phyloP scores from a whole-genome alignment of 768 basidiomycete genomes.

The Boletus subparvulus region DNA sequence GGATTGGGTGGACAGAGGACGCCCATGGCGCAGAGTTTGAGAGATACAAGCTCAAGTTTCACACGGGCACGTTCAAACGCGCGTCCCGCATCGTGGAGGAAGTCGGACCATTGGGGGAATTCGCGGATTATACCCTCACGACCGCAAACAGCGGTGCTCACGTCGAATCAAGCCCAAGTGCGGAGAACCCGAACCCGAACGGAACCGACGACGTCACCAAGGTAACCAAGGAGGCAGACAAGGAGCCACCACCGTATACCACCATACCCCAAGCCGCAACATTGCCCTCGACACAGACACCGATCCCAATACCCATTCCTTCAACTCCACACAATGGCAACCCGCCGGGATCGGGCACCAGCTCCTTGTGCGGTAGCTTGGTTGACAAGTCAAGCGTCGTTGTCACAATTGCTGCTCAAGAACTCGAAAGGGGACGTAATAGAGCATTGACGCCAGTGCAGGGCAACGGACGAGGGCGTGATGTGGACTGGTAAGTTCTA shows the following conservation, averaged over 20 bases:
- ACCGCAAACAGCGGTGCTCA: not conserved
- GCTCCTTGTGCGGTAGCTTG: constrained; percentile 51
- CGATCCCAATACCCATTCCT: constrained; percentile 12
- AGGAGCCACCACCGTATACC: constrained; percentile 4
- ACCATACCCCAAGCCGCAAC: constrained; percentile 3
- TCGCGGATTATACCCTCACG: constrained; percentile 30
- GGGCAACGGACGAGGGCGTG: constrained; percentile 38
- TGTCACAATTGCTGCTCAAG: constrained; percentile 35
- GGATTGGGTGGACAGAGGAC: constrained; percentile 54
- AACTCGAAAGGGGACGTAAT: constrained; percentile 50
- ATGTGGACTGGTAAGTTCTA: constrained; percentile 46
- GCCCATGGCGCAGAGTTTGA: constrained; percentile 37
- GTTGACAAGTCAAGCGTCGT: constrained; percentile 35
- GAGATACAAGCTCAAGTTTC: constrained; percentile 19
- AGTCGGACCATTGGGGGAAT: constrained; percentile 47
- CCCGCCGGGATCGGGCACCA: constrained; percentile 40
- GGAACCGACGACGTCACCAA: not conserved
- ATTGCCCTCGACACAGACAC: not conserved
- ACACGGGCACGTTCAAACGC: constrained; percentile 12
- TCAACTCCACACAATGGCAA: constrained; percentile 1
- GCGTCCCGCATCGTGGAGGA: constrained; percentile 32
- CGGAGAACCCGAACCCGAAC: not conserved
- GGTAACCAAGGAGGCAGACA: constrained; percentile 3
- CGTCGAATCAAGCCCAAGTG: not conserved
- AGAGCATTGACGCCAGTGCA: constrained; percentile 55